Evolutionary conservation across 495 filamentous ascomycete genomes (phyloP).

Genomic region (Penicillium antarcticum): DNA sequence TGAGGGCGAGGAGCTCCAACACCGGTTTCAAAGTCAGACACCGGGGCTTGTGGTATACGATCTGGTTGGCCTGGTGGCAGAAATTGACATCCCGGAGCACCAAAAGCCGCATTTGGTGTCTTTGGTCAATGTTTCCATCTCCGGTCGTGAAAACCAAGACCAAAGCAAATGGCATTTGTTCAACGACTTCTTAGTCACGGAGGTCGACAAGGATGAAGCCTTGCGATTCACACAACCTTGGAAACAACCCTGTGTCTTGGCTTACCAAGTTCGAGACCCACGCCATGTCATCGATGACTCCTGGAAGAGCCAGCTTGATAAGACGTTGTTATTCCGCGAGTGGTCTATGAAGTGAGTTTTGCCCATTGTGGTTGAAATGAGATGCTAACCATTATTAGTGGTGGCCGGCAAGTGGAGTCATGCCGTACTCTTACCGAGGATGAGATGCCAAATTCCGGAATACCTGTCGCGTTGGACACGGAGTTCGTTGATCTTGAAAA

Average conservation of each 20-base stretch:
- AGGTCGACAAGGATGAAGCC: constrained; percentile 76
- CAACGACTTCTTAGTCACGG: constrained; percentile 91
- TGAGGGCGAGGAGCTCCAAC: constrained; percentile 74
- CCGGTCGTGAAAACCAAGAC: constrained; percentile 49
- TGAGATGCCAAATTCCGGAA: constrained; percentile 67
- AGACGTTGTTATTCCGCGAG: constrained; percentile 75
- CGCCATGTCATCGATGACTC: constrained; percentile 74
- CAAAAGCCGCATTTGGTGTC: constrained; percentile 90
- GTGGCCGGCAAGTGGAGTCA: constrained; percentile 37
- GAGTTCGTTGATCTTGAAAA: constrained; percentile 91
- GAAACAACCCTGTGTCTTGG: constrained; percentile 85
- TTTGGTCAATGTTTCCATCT: constrained; percentile 81
- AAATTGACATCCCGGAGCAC: constrained; percentile 77
- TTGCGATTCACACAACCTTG: constrained; percentile 81
- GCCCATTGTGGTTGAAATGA: background rate
- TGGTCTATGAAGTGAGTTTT: constrained; percentile 56
- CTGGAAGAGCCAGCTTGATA: constrained; percentile 83
- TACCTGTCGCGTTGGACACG: constrained; percentile 84
- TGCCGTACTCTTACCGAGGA: constrained; percentile 57
- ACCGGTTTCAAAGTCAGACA: constrained; percentile 57
- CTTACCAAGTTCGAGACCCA: constrained; percentile 75
- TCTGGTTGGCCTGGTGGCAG: constrained; percentile 83
- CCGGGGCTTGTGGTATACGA: constrained; percentile 78
- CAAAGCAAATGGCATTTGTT: constrained; percentile 85
- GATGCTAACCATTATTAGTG: constrained; percentile 19